phyloP scores from a whole-genome alignment of 768 basidiomycete species.

The Nidula microcarpa region DNA sequence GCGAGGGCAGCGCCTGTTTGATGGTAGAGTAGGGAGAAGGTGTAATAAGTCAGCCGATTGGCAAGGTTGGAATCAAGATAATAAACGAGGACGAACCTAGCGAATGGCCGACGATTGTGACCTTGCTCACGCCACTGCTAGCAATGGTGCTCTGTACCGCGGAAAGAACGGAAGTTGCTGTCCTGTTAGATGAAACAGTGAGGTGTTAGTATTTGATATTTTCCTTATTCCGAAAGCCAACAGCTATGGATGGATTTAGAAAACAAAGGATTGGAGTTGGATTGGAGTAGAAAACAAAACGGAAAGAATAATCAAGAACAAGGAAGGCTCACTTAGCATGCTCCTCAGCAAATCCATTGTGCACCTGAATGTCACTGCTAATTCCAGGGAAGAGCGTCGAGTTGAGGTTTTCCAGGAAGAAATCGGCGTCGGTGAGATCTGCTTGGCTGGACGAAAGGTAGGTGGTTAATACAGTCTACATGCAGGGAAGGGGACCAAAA shows the following conservation, averaged over 20 bases:
- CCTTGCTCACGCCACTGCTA: conserved; percentile 25
- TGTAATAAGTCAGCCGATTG: background rate
- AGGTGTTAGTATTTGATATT: too few species aligned
- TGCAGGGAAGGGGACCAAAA: background rate
- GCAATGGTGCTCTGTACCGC: conserved; percentile 36
- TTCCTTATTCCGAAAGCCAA: too few species aligned
- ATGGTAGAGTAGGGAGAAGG: background rate
- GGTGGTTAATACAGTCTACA: too few species aligned
- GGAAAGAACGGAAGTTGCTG: conserved; percentile 34
- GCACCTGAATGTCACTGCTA: conserved; percentile 13
- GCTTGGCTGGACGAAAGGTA: background rate
- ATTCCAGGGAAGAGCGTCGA: conserved; percentile 20
- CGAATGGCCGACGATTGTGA: conserved; percentile 46
- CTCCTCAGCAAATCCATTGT: conserved; percentile 15
- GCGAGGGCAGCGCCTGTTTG: conserved; percentile 37
- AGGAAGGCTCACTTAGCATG: conserved; percentile 1
- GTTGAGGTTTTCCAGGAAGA: conserved; percentile 12
- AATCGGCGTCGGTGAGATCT: conserved; percentile 13
- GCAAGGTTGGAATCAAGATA: conserved; percentile 3
- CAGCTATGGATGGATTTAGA: too few species aligned
- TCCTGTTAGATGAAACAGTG: conserved; percentile 17
- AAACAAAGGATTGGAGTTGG: too few species aligned
- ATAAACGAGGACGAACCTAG: conserved; percentile 18
- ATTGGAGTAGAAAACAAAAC: too few species aligned
- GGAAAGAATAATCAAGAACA: background rate